phyloP scores from a whole-genome alignment of 2,329 filamentous ascomycete genomes.

The Fusarium pseudocircinatum region DNA sequence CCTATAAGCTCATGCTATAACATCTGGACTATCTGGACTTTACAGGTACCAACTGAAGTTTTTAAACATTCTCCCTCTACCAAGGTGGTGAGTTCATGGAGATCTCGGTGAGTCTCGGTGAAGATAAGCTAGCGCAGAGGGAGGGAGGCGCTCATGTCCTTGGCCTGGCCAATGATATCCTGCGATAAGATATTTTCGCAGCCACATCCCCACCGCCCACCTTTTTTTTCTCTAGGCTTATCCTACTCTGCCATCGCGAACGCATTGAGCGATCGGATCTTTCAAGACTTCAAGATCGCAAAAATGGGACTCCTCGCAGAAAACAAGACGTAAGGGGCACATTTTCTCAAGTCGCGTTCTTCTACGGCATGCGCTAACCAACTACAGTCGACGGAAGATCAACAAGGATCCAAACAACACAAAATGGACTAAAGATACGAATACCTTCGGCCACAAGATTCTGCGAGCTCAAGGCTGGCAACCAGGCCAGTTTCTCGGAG shows the following conservation, averaged over 20 bases:
- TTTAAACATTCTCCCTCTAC: neutral
- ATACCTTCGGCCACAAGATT: constrained; percentile 88
- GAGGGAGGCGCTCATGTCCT: neutral
- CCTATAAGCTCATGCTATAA: neutral
- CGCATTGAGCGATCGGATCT: constrained; percentile 2
- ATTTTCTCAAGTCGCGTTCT: neutral
- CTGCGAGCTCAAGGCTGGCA: constrained; percentile 90
- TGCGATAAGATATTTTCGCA: constrained; percentile 44
- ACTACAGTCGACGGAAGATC: constrained; percentile 68
- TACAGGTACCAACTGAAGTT: neutral
- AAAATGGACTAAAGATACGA: constrained; percentile 84
- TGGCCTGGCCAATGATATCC: constrained; percentile 36
- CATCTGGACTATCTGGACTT: neutral
- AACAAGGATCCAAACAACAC: constrained; percentile 96
- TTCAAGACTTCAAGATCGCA: constrained; percentile 19
- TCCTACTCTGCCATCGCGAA: constrained; percentile 22
- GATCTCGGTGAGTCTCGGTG: constrained; percentile 19
- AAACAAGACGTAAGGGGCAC: constrained; percentile 45
- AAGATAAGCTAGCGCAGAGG: constrained; percentile 18
- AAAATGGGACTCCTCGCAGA: constrained; percentile 52
- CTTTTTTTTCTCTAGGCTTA: constrained; percentile 44
- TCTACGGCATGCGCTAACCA: constrained; percentile 18
- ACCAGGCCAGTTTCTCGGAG: constrained; percentile 84
- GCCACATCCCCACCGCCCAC: constrained; percentile 41
- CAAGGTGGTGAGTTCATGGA: neutral